phyloP scores from a whole-genome alignment of 164 flowering plant genomes.

The Echeveria elegans region DNA sequence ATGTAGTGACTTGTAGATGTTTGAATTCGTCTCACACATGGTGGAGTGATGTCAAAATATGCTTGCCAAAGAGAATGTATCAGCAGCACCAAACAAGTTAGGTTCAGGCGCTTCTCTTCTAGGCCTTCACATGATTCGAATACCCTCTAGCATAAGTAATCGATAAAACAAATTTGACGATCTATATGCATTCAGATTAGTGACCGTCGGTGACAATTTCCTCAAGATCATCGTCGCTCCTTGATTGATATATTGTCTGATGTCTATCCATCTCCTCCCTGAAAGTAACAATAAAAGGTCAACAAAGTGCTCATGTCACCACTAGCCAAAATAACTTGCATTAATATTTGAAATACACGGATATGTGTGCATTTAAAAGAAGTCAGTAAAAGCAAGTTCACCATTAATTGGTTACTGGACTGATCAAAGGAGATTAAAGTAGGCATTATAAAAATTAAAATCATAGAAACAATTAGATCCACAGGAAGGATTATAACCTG shows the following conservation, averaged over 20 bases:
- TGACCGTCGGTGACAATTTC: constrained; percentile 27
- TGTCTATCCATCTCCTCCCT: constrained; percentile 49
- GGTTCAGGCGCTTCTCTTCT: background rate
- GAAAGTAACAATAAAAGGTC: constrained; percentile 11
- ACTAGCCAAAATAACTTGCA: no score
- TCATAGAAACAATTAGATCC: background rate
- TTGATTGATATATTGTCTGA: constrained; percentile 20
- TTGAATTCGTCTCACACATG: background rate
- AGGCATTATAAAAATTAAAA: background rate
- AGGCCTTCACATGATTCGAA: background rate
- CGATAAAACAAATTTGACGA: background rate
- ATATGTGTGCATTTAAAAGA: no score
- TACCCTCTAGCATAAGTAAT: background rate
- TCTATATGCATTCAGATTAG: constrained; percentile 13
- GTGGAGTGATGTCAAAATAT: background rate
- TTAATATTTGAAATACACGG: no score
- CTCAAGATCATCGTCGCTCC: constrained; percentile 25
- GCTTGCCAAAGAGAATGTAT: background rate
- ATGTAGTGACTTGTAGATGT: background rate
- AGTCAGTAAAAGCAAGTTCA: background rate
- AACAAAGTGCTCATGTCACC: background rate
- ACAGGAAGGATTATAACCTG: background rate
- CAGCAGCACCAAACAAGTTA: background rate
- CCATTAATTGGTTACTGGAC: background rate
- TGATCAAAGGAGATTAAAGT: background rate